Conservation (phyloP, 768 basidiomycete species). For the Baorangia bicolor region DNA sequence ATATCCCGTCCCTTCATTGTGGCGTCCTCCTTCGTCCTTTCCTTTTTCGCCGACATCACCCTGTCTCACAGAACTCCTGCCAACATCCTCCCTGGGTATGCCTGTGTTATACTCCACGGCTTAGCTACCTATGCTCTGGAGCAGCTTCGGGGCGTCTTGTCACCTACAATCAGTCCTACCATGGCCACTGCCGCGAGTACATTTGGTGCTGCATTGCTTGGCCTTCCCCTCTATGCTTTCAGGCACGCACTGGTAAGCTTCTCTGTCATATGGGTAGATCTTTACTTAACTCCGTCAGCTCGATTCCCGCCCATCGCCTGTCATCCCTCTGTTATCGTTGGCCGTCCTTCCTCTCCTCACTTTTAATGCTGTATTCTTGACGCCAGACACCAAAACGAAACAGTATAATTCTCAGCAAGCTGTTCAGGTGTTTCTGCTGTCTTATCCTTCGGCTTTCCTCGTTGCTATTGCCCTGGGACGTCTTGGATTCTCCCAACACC, state of each 20-base stretch:
- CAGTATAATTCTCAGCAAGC: conserved; percentile 49
- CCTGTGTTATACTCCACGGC: conserved; percentile 59
- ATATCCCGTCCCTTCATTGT: conserved; percentile 50
- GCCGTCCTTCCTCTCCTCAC: conserved; percentile 61
- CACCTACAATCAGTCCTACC: conserved; percentile 55
- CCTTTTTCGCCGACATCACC: conserved; percentile 55
- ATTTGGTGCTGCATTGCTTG: conserved; percentile 61
- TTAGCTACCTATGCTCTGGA: conserved; percentile 61
- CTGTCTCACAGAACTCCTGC: conserved; percentile 39
- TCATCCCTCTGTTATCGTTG: conserved; percentile 56
- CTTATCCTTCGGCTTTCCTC: conserved; percentile 53
- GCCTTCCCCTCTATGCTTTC: conserved; percentile 64
- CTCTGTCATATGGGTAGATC: background rate
- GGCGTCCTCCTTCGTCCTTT: conserved; percentile 48
- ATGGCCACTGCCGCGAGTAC: conserved; percentile 56
- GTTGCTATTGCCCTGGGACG: conserved; percentile 54
- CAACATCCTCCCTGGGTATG: conserved; percentile 60
- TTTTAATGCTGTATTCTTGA: conserved; percentile 58
- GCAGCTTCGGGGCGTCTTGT: conserved; percentile 56
- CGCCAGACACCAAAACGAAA: conserved; percentile 49
- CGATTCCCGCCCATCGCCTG: conserved; percentile 48
- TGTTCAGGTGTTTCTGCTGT: conserved; percentile 55
- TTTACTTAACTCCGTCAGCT: conserved; percentile 38
- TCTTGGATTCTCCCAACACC: conserved; percentile 62
- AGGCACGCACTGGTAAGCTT: conserved; percentile 54